Base-by-base conservation (phyloP, 176 grass and related monocot genomes). In the Triticum urartu region DNA sequence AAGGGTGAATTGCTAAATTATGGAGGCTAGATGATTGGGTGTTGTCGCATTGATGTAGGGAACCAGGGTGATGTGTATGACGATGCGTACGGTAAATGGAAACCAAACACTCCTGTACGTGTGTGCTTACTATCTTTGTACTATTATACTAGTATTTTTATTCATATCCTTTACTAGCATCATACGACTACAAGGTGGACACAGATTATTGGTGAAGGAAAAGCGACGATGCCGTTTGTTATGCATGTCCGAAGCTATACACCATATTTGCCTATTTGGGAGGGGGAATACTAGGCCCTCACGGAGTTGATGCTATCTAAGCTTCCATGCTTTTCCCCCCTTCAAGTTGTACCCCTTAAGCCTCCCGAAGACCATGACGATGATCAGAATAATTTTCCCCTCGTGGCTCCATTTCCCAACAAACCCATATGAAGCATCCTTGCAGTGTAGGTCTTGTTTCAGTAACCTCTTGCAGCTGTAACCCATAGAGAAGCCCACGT, bases 341-440 rank as follows among this genome's bases (percentile, higher is more conserved):
- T 89, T 69, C 91, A 88, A 80, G 75, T 89, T 93, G 22, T 80
- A 94, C 28, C 68, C 70, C 78, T 97, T 97, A 68, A 94, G 85
- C 87, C 95, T 97, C 48, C 95, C 92, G 17, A 97, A 94, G 68
- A 94, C 20, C 95, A 97, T 97, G 74, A 91, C 87, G 4, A 91
- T 24, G 26, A 97, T 93, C 9, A 97, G 89, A 52, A 93, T 71
- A 20, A 88, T 14, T 84, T 97, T 97, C 74, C 95, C 95, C 47
- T 88, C 48, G 35, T 11, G 42, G 77, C 95, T 94, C 92, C 95
- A 97, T 86, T 69, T 94, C 20, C 92, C 92, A 3, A 75, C 90
- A 81, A 97, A 93, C 22, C 95, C 89, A 39, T 89, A 90, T 11
- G 83, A 93, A 22, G 82, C 87, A 65, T 98, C 95, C 73, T 88